These are phyloP conservation scores for Coriaria nepalensis DNA, from an alignment of 306 rosid species.

Conservation along the genomic window DNA sequence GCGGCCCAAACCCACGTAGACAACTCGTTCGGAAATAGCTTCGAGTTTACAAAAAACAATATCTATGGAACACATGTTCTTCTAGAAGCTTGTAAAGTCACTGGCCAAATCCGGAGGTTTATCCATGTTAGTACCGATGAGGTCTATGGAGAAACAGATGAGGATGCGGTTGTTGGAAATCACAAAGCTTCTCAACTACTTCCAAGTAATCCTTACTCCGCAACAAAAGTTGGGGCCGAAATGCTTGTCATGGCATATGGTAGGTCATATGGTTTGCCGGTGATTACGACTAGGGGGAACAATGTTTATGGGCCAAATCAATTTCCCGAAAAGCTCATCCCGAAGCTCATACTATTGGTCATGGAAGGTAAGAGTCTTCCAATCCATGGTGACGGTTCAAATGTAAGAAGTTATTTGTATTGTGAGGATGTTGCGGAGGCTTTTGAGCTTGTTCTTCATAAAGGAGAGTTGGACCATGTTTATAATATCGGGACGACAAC, in stretches of 20 bases:
- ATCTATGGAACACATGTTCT: constrained; percentile 52
- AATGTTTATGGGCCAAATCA: constrained; percentile 57
- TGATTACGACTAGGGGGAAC: constrained; percentile 53
- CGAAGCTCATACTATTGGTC: constrained; percentile 47
- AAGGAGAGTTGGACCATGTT: constrained; percentile 52
- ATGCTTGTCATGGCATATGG: constrained; percentile 67
- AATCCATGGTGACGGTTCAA: constrained; percentile 54
- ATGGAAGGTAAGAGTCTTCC: constrained; percentile 56
- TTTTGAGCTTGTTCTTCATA: constrained; percentile 50
- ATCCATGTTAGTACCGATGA: constrained; percentile 56
- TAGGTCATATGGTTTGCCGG: constrained; percentile 46
- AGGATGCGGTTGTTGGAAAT: constrained; percentile 52
- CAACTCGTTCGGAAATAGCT: constrained; percentile 51
- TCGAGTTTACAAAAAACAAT: constrained; percentile 56
- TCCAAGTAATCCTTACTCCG: constrained; percentile 49
- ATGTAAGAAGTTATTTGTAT: constrained; percentile 47
- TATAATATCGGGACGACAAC: constrained; percentile 49
- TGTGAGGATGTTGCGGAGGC: constrained; percentile 68
- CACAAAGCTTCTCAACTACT: constrained; percentile 60
- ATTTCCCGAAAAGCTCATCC: constrained; percentile 50
- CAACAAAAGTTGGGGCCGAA: constrained; percentile 59
- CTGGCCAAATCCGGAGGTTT: constrained; percentile 45
- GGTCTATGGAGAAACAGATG: constrained; percentile 53
- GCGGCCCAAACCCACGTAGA: constrained; percentile 61
- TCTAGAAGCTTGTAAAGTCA: constrained; percentile 50